Evolutionary conservation across 2,329 filamentous ascomycete genomes (phyloP), one percentile per base, ranked within the genome.

Genomic region (Colletotrichum lentis): DNA sequence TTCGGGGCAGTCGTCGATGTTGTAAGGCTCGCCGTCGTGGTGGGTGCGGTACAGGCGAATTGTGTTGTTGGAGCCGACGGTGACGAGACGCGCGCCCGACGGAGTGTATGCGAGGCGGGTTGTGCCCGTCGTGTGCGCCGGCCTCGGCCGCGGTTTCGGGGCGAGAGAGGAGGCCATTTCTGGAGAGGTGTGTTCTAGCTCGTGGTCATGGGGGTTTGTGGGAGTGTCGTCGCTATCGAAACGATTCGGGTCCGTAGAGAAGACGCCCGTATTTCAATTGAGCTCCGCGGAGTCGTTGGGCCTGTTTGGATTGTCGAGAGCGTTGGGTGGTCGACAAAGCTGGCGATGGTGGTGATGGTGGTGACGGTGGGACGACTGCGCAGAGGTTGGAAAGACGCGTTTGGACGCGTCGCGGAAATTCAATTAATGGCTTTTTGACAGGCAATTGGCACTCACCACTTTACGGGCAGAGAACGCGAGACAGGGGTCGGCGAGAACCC

Each of bases 21-120:
- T 97, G 67, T 88, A 89, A 11, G 96, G 96, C 77, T 99, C 96
- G 73, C 94, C 94, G 80, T 97, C 92, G 46, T 91, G 96, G 69
- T 93, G 93, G 16, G 94, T 96, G 72, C 91, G 92, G 82, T 97
- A 99, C 57, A 98, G 88, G 57, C 96, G 92, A 74, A 97, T 94
- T 8, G 93, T 93, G 75, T 96, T 96, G 81, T 98, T 97, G 67
- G 93, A 91, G 71, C 96, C 96, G 69, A 94, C 94, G 12, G 96
- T 98, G 72, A 98, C 88, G 66, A 99, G 85, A 74, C 91, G 92
- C 73, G 86, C 87, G 70, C 96, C 96, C 78, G 97, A 90, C 7
- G 93, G 92, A 0, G 94, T 97, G 80, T 98, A 98, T 71, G 91
- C 88, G 72, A 96, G 89, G 73, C 90, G 94, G 2, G 96, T 98